Evolutionary conservation across 768 basidiomycete species (phyloP).

Genomic region (Suillus cothurnatus): DNA sequence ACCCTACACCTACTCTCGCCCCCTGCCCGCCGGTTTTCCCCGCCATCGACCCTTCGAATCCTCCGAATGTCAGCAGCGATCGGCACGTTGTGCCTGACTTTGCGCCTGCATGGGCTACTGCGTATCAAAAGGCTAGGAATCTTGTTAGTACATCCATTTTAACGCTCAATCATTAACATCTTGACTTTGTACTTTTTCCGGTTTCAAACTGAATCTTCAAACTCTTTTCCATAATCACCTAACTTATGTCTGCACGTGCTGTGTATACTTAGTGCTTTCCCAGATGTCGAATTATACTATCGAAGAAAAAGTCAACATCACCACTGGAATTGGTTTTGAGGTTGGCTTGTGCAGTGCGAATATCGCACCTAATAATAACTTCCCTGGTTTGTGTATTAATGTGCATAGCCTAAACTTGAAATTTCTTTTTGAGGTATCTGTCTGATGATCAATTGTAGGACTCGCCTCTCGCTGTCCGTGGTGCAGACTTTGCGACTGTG

Average conservation of each 20-base stretch:
- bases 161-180: neutral
- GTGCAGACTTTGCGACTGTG: conserved; percentile 40
- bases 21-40: conserved; percentile 53
- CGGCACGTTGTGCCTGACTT: conserved; percentile 42
- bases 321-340: conserved; percentile 23
- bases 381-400: conserved; percentile 67
- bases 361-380: conserved; percentile 43
- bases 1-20: conserved; percentile 54
- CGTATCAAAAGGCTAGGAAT: conserved; percentile 40
- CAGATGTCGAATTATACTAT: conserved; percentile 42
- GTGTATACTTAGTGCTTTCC: neutral
- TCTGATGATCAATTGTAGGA: conserved; percentile 20
- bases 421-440: neutral
- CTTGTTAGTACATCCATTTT: conserved; percentile 39
- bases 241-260: conserved; percentile 4
- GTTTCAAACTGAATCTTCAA: neutral
- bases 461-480: conserved; percentile 41
- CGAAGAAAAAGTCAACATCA: conserved; percentile 26
- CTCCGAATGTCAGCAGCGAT: conserved; percentile 48
- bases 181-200: neutral
- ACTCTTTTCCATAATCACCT: neutral
- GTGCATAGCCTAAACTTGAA: conserved; percentile 28
- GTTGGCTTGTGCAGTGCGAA: conserved; percentile 66
- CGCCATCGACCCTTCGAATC: conserved; percentile 49
- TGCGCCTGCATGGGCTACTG: conserved; percentile 3